These are phyloP conservation scores for Acacia confusa DNA, from an alignment of 306 rosid genomes.

Conservation along the genomic window DNA sequence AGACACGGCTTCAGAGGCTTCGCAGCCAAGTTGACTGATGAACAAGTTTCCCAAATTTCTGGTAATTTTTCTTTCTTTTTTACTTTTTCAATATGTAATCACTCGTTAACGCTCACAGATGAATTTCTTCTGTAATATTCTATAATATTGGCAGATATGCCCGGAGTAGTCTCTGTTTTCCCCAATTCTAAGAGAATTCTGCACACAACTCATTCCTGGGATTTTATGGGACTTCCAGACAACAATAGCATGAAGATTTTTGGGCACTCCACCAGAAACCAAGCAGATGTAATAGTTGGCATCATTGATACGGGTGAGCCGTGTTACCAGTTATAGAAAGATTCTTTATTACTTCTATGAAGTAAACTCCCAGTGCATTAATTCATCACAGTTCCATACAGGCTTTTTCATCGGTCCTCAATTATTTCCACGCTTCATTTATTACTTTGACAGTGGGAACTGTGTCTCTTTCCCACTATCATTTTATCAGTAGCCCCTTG, in stretches of 20 bases:
- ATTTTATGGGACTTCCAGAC: constrained; percentile 81
- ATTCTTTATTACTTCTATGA: background rate
- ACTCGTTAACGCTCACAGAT: background rate
- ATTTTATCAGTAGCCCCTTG: constrained; percentile 13
- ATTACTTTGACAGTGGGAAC: constrained; percentile 26
- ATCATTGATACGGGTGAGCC: constrained; percentile 75
- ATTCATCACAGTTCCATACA: background rate
- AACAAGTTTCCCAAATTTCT: constrained; percentile 71
- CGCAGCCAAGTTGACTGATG: constrained; percentile 72
- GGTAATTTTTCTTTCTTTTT: constrained; percentile 38
- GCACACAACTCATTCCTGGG: constrained; percentile 92
- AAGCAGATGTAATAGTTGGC: constrained; percentile 76
- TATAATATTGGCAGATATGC: constrained; percentile 53
- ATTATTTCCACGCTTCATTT: constrained; percentile 26
- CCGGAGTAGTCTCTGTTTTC: constrained; percentile 82
- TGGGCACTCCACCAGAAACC: constrained; percentile 68
- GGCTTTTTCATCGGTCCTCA: constrained; percentile 15
- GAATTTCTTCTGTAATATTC: constrained; percentile 5
- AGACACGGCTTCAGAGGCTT: constrained; percentile 75
- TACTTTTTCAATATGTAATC: background rate
- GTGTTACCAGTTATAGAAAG: background rate
- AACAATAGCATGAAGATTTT: constrained; percentile 67
- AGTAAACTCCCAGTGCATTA: constrained; percentile 18
- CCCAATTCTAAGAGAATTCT: constrained; percentile 71
- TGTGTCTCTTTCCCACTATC: constrained; percentile 1